A percentile compares a stretch with the other conserved stretches of the same genome.
These are phyloP conservation scores for Kodamaea jinghongensis DNA, from an alignment of 805 yeast species.

Conservation along the genomic window DNA sequence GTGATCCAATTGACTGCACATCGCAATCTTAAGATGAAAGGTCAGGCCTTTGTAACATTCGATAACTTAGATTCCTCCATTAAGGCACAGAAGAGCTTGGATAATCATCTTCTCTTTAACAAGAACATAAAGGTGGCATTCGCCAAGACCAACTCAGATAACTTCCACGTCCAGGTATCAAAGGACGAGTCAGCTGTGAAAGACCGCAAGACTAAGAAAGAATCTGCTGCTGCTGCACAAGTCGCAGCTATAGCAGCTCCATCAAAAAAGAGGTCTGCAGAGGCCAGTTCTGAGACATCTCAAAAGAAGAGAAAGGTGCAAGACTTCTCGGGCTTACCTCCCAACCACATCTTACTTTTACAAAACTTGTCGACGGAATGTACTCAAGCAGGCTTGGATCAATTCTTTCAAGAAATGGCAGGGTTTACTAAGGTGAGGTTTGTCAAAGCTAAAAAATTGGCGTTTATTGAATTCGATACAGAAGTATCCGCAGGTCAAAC, in stretches of 20 bases:
- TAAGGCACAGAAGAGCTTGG: constrained; percentile 42
- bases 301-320: constrained; percentile 15
- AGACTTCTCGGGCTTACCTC: constrained; percentile 46
- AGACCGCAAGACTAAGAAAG: constrained; percentile 19
- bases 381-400: constrained; percentile 30
- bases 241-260: no score
- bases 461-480: constrained; percentile 74
- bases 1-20: constrained; percentile 54
- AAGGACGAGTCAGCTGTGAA: constrained; percentile 21
- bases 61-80: constrained; percentile 40
- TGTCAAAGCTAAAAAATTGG: constrained; percentile 66
- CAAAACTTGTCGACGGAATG: constrained; percentile 55
- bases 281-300: constrained; percentile 2
- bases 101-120: constrained; percentile 43
- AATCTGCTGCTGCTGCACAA: background rate
- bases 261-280: constrained; percentile 12
- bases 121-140: constrained; percentile 46
- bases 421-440: constrained; percentile 70
- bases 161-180: constrained; percentile 13
- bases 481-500: constrained; percentile 45
- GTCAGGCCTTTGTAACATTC: constrained; percentile 79
- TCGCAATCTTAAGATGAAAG: constrained; percentile 62
- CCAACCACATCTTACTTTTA: constrained; percentile 65
- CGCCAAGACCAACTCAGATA: constrained; percentile 48
- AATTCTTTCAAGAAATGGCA: constrained; percentile 44